A percentile compares a stretch with the other conserved stretches of the same genome.
Conservation (phyloP, 495 filamentous ascomycete species). For the Penicillium herquei region DNA sequence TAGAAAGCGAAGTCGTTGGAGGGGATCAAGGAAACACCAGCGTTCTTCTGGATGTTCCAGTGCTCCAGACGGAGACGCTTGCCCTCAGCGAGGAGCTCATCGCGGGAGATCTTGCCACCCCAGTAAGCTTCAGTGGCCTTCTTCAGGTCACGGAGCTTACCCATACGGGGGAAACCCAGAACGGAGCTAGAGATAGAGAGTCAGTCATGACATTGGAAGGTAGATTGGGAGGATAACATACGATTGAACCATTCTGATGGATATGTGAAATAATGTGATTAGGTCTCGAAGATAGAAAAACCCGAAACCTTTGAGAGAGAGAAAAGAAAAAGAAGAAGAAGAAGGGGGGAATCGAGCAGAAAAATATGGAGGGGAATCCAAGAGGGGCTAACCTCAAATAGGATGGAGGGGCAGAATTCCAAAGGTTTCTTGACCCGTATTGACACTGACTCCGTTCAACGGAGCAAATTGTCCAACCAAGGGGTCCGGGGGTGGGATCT, state of each 20-base stretch:
- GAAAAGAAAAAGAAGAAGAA: constrained; percentile 20
- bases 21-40: constrained; percentile 93
- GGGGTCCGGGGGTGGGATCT: not conserved
- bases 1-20: constrained; percentile 99
- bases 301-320: constrained; percentile 27
- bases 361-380: constrained; percentile 29
- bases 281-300: constrained; percentile 20
- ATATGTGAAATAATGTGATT: constrained; percentile 24
- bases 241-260: constrained; percentile 79
- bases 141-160: constrained; percentile 97
- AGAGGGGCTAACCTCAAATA: constrained; percentile 19
- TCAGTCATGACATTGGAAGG: constrained; percentile 21
- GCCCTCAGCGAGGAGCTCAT: constrained; percentile 85
- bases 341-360: constrained; percentile 26
- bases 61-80: constrained; percentile 94
- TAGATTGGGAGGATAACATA: constrained; percentile 31
- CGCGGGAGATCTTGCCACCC: constrained; percentile 86
- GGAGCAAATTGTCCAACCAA: not conserved
- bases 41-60: constrained; percentile 99
- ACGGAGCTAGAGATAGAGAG: constrained; percentile 44
- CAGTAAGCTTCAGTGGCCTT: constrained; percentile 99
- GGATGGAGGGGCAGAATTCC: constrained; percentile 25
- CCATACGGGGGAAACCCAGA: constrained; percentile 92
- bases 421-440: constrained; percentile 1
- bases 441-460: not conserved